Conservation (phyloP, 1,284 basidiomycete genomes). For the Peniophora sp. region DNA sequence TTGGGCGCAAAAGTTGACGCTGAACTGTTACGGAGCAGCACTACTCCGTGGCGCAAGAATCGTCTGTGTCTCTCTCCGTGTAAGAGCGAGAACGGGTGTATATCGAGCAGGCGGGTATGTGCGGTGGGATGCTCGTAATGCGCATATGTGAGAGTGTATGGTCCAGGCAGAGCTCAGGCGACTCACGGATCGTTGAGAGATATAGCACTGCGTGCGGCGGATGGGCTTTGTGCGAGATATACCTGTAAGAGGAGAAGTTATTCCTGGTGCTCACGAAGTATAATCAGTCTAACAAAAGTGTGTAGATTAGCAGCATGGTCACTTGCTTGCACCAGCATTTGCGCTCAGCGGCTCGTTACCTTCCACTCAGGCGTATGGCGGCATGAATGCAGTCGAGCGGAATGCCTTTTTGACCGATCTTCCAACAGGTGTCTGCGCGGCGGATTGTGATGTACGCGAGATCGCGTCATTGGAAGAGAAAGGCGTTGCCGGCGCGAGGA, state of each 20-base stretch:
- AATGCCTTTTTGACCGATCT: conserved; percentile 67
- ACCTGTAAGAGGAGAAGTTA: conserved; percentile 58
- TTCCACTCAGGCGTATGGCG: conserved; percentile 44
- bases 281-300: too few species aligned
- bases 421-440: conserved; percentile 71
- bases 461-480: conserved; percentile 61
- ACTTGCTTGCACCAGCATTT: conserved; percentile 64
- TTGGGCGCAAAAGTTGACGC: conserved; percentile 61
- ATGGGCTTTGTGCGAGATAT: conserved; percentile 68
- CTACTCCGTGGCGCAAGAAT: conserved; percentile 54
- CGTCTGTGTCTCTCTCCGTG: too few species aligned
- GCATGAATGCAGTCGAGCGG: conserved; percentile 57
- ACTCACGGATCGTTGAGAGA: conserved; percentile 46
- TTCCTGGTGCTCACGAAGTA: conserved; percentile 1
- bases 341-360: conserved; percentile 52
- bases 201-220: conserved; percentile 62
- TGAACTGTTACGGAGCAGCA: conserved; percentile 71
- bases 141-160: too few species aligned
- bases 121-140: conserved; percentile 46
- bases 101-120: conserved; percentile 29
- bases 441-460: conserved; percentile 71
- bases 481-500: conserved; percentile 64
- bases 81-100: too few species aligned
- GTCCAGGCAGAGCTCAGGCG: conserved; percentile 50
- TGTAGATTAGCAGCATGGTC: conserved; percentile 66